A percentile compares a stretch with the other conserved stretches of the same genome.
phyloP scores from a whole-genome alignment of 1,284 basidiomycete genomes.

The Leccinum subrobustum region DNA sequence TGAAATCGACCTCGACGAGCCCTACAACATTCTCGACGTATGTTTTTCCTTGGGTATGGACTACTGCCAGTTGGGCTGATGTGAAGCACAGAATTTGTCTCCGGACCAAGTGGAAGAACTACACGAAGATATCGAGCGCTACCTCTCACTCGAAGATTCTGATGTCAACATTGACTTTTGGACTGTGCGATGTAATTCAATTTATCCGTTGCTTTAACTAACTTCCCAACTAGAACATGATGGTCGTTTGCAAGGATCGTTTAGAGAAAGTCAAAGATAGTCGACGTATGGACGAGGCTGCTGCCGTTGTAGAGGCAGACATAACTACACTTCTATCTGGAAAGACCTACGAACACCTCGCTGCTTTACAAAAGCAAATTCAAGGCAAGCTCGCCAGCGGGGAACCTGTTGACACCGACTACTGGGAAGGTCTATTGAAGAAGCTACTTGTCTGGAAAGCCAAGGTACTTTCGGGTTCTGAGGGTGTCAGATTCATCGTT shows the following conservation, averaged over 20 bases:
- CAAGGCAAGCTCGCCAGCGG: conserved; percentile 87
- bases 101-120: conserved; percentile 89
- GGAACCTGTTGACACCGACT: conserved; percentile 95
- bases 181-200: conserved; percentile 62
- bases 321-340: conserved; percentile 73
- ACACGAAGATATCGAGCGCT: conserved; percentile 92
- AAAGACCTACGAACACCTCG: conserved; percentile 83
- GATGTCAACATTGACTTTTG: conserved; percentile 94
- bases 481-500: conserved; percentile 4
- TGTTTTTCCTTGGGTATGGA: not conserved
- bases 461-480: conserved; percentile 54
- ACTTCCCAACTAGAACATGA: conserved; percentile 72
- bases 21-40: conserved; percentile 94
- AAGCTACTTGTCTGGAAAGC: conserved; percentile 97
- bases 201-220: conserved; percentile 9
- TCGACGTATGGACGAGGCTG: conserved; percentile 60
- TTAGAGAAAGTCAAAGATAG: conserved; percentile 73
- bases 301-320: conserved; percentile 79
- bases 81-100: conserved; percentile 68
- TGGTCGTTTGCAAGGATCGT: conserved; percentile 92
- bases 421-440: conserved; percentile 93
- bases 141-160: conserved; percentile 83
- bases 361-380: conserved; percentile 81
- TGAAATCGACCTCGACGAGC: conserved; percentile 98
- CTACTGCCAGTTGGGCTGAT: conserved; percentile 19